Evolutionary conservation across 768 basidiomycete species (phyloP), one percentile per base, ranked within the genome.

Genomic region (Coprinellus micaceus): DNA sequence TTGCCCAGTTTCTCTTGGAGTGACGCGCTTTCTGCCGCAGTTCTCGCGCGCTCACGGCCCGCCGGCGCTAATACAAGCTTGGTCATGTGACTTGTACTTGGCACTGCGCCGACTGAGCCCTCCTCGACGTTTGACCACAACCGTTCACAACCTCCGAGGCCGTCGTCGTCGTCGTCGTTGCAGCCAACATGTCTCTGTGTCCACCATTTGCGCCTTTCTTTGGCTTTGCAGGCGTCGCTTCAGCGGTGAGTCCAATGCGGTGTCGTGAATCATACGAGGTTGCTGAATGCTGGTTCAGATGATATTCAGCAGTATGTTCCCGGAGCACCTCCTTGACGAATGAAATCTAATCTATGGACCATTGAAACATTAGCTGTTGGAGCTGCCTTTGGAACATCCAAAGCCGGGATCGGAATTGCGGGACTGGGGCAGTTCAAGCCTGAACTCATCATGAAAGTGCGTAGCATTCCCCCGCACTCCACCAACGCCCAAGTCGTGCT

Each of bases 141-240:
- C 26, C 47, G 30, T 3, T 28, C 30, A 25, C 17, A 9, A 10
- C 26, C 25, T 13, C 24, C 44, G n/a, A 28, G 33, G 30, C 36
- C 57, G 25, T 46, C 52, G 50, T 39, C 53, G 29, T 57, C 56
- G 36, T 37, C 36, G 36, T 36, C 40, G 22, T 45, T 19, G 51
- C 24, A n/a, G 53, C 41, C 59, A 64, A 52, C 45, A 86, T 85
- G 84, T 81, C 84, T 24, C 61, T 81, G 49, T 97, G 94, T 70
- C 94, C 94, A 59, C 91, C 94, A 28, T 98, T 91, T 69, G 95
- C 95, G 50, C 91, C 94, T 51, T 98, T 98, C 85, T 97, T 98
- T 70, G 96, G 95, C 25, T 95, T 99, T 70, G 95, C 89, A 49
- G 96, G 96, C 50, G 96, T 98, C 28, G 90, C 94, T n/a, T 82